phyloP scores from a whole-genome alignment of 139 green algal species.

The Chlorella ohadii region DNA sequence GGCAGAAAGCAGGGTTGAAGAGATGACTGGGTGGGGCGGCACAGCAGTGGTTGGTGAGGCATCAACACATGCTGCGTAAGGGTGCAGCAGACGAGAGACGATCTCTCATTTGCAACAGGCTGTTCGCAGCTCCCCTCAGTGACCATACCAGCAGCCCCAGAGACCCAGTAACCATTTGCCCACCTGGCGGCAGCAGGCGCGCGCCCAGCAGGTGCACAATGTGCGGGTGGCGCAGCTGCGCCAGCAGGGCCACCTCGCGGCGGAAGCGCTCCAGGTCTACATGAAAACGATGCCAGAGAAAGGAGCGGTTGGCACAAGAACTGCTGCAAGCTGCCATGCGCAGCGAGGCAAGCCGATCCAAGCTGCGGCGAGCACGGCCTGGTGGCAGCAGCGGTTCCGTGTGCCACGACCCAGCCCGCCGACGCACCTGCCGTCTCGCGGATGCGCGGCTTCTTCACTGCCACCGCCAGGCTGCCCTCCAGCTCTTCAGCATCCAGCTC shows the following conservation, averaged over 20 bases:
- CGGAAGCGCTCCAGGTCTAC: conserved; percentile 80
- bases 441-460: conserved; percentile 78
- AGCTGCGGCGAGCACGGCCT: no score
- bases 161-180: no score
- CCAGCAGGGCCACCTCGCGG: conserved; percentile 69
- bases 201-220: conserved; percentile 70
- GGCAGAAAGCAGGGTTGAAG: no score
- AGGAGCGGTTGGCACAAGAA: no score
- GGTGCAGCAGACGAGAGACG: no score
- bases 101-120: no score
- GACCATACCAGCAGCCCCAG: neutral
- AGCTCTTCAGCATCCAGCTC: neutral
- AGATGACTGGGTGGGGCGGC: neutral
- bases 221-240: conserved; percentile 49
- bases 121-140: no score
- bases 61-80: no score
- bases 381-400: no score
- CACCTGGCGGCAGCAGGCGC: conserved; percentile 75
- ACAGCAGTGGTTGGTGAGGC: no score
- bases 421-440: conserved; percentile 5
- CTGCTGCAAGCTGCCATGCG: no score
- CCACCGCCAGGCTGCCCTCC: conserved; percentile 55
- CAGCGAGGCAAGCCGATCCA: no score
- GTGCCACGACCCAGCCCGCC: neutral
- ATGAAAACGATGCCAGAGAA: neutral